Conservation (phyloP, 1,139 yeast species). For the Nakaseomyces glabratus region DNA sequence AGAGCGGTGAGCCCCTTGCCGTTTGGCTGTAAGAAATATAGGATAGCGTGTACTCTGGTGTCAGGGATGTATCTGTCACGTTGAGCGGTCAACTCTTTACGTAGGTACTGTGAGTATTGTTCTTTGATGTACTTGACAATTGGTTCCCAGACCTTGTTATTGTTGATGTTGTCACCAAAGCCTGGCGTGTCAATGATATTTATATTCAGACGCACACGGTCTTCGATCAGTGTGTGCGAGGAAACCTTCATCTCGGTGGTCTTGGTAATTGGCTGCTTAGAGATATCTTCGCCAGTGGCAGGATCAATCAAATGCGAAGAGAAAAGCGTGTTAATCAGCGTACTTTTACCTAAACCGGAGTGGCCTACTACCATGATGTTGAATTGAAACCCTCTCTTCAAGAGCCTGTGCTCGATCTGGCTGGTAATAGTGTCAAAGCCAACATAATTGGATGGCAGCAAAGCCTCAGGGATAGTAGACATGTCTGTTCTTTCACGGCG, state of each 20-base stretch:
- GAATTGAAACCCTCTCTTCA: conserved; percentile 90
- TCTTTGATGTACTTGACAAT: conserved; percentile 91
- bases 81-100: conserved; percentile 93
- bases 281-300: conserved; percentile 41
- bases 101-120: conserved; percentile 85
- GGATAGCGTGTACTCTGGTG: conserved; percentile 89
- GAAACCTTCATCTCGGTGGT: conserved; percentile 82
- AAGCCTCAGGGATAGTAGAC: conserved; percentile 12
- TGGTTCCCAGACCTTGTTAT: conserved; percentile 96
- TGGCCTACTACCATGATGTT: conserved; percentile 91
- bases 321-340: conserved; percentile 82
- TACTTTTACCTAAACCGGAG: conserved; percentile 91
- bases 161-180: conserved; percentile 92
- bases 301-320: conserved; percentile 71
- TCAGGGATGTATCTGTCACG: conserved; percentile 79
- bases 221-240: conserved; percentile 65
- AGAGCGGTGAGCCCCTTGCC: conserved; percentile 71
- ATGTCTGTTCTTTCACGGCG: no score
- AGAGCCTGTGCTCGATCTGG: conserved; percentile 85
- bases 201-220: conserved; percentile 75
- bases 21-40: conserved; percentile 86
- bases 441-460: conserved; percentile 51
- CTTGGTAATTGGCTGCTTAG: conserved; percentile 67
- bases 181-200: conserved; percentile 96
- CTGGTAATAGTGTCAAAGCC: conserved; percentile 95